These are phyloP conservation scores for Zasmidium cellare DNA, from an alignment of 2,329 filamentous ascomycete species.

Conservation along the genomic window DNA sequence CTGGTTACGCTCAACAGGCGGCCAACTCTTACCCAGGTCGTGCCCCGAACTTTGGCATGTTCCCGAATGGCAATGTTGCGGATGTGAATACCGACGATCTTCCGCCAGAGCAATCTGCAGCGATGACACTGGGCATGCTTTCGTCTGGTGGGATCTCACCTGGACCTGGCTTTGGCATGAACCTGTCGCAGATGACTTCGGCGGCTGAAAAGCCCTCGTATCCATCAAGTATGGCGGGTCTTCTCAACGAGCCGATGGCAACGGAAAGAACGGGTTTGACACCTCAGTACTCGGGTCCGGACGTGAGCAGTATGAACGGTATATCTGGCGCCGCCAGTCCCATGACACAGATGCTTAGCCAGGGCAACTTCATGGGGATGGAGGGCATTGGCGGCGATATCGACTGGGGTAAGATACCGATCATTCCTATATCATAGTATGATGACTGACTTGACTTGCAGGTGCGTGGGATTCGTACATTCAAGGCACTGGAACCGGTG, in stretches of 20 bases:
- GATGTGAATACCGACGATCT: slow-evolving; percentile 55
- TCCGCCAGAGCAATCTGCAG: slow-evolving; percentile 62
- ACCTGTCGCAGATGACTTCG: slow-evolving; percentile 15
- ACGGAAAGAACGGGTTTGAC: slow-evolving; percentile 33
- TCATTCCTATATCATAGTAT: neutral
- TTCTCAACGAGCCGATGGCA: slow-evolving; percentile 35
- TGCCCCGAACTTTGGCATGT: slow-evolving; percentile 30
- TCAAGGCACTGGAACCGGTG: slow-evolving; percentile 52
- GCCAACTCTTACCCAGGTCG: slow-evolving; percentile 4
- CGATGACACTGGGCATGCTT: slow-evolving; percentile 70
- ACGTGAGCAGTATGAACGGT: slow-evolving; percentile 29
- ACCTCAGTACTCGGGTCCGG: slow-evolving; percentile 36
- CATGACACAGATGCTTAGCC: slow-evolving; percentile 34
- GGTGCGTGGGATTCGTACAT: slow-evolving; percentile 71
- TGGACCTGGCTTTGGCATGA: slow-evolving; percentile 23
- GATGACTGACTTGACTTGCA: slow-evolving; percentile 27
- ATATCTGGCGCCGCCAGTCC: slow-evolving; percentile 32
- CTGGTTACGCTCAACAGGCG: slow-evolving; percentile 11
- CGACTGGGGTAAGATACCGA: slow-evolving; percentile 52
- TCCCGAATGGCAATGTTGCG: slow-evolving; percentile 31
- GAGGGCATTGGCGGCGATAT: slow-evolving; percentile 51
- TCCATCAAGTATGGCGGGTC: slow-evolving; percentile 35
- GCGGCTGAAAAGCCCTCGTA: slow-evolving; percentile 22
- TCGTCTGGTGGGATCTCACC: slow-evolving; percentile 63
- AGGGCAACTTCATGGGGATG: slow-evolving; percentile 51